Evolutionary conservation across 768 basidiomycete species (phyloP).

Genomic region (Tylopilus rubrobrunneus): DNA sequence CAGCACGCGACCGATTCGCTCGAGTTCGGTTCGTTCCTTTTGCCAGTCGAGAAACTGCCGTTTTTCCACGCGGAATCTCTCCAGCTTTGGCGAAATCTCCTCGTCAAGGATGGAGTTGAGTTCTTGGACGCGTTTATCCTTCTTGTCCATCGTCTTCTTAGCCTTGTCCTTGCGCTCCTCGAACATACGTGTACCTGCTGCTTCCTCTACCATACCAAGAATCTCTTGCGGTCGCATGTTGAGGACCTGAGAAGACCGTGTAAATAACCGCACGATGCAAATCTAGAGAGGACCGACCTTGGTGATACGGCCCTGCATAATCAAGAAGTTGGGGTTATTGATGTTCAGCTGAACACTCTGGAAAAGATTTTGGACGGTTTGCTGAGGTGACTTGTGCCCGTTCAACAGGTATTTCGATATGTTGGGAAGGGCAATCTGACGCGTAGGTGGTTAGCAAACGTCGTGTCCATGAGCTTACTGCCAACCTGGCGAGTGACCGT

Average conservation of each 20-base stretch:
- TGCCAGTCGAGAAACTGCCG: constrained; percentile 86
- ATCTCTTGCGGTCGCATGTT: constrained; percentile 99
- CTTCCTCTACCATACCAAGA: constrained; percentile 97
- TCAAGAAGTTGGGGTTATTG: constrained; percentile 99
- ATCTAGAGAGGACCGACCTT: constrained; percentile 51
- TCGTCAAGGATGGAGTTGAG: constrained; percentile 75
- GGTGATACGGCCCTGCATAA: constrained; percentile 99
- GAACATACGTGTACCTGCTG: constrained; percentile 98
- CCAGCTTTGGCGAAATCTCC: constrained; percentile 92
- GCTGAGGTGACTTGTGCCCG: constrained; percentile 89
- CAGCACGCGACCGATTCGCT: constrained; percentile 75
- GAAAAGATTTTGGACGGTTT: constrained; percentile 83
- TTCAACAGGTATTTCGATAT: constrained; percentile 94
- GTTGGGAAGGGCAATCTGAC: constrained; percentile 87
- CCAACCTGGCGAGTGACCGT: constrained; percentile 94
- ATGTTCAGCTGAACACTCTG: constrained; percentile 98
- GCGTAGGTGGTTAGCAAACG: not conserved
- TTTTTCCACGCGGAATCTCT: constrained; percentile 87
- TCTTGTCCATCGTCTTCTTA: constrained; percentile 92
- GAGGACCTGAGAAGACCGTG: constrained; percentile 48
- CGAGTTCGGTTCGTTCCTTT: constrained; percentile 83
- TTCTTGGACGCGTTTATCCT: constrained; percentile 93
- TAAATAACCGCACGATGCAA: not conserved
- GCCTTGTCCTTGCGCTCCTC: constrained; percentile 98
- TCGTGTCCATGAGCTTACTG: not conserved